A percentile compares a stretch with the other conserved stretches of the same genome.
phyloP scores from a whole-genome alignment of 1,284 basidiomycete species.

The Amylostereum areolatum region DNA sequence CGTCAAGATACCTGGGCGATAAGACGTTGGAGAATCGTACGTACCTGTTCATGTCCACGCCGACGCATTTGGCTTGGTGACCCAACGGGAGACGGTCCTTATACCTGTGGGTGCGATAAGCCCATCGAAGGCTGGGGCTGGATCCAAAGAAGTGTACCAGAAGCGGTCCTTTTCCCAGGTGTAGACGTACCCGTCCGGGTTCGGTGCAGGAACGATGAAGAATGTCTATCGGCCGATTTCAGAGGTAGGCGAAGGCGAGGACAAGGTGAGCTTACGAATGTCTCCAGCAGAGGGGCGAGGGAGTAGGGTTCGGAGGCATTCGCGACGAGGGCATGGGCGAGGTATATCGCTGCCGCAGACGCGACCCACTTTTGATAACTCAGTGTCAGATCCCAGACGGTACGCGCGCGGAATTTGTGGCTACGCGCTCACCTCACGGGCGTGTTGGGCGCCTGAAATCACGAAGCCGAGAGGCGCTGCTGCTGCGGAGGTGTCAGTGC shows the following conservation, averaged over 20 bases:
- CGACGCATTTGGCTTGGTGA: constrained; percentile 47
- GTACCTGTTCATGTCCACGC: constrained; percentile 76
- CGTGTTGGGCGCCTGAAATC: constrained; percentile 74
- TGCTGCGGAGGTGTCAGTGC: too few relatives aligned
- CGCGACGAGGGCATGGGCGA: constrained; percentile 64
- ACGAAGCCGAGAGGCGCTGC: constrained; percentile 41
- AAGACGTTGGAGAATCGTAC: not conserved
- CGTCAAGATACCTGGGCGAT: not conserved
- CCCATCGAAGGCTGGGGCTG: too few relatives aligned
- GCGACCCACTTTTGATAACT: constrained; percentile 66
- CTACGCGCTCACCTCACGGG: constrained; percentile 54
- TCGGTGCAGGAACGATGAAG: constrained; percentile 73
- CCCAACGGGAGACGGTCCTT: constrained; percentile 70
- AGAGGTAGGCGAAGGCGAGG: not conserved
- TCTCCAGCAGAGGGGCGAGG: constrained; percentile 43
- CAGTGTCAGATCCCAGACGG: not conserved
- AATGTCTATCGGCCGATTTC: constrained; percentile 43
- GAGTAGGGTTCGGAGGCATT: constrained; percentile 41
- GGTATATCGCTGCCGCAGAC: constrained; percentile 66
- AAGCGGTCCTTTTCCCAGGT: constrained; percentile 29
- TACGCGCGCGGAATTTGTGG: constrained; percentile 8
- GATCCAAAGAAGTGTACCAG: constrained; percentile 6
- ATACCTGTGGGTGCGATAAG: constrained; percentile 33
- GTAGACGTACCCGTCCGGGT: constrained; percentile 81
- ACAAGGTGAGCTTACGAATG: constrained; percentile 37